Evolutionary conservation across 805 yeast species (phyloP).

Genomic region (Millerozyma miso): DNA sequence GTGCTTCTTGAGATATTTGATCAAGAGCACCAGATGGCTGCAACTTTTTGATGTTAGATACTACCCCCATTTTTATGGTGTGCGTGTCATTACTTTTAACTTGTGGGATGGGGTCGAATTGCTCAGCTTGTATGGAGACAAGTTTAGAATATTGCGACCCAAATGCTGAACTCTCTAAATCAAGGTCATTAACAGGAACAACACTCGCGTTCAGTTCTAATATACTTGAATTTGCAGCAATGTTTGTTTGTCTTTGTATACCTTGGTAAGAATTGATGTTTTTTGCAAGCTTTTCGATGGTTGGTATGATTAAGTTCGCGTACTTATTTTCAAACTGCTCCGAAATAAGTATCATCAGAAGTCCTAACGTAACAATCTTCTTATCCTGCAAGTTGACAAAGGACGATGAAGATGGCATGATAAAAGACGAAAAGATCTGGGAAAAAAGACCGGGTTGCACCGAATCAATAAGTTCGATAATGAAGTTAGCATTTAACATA

Average conservation of each 20-base stretch:
- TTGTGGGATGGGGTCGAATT: constrained; percentile 67
- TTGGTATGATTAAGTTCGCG: constrained; percentile 19
- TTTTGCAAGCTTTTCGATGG: constrained; percentile 30
- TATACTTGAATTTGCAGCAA: constrained; percentile 4
- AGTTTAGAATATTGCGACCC: constrained; percentile 83
- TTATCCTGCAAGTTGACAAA: constrained; percentile 52
- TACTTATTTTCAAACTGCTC: constrained; percentile 18
- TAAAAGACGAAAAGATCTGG: constrained; percentile 44
- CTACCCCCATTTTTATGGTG: constrained; percentile 23
- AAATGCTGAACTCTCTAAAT: constrained; percentile 66
- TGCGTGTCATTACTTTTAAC: constrained; percentile 36
- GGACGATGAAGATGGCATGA: constrained; percentile 49
- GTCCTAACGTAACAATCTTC: constrained; percentile 50
- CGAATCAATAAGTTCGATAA: constrained; percentile 61
- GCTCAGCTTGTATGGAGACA: constrained; percentile 53
- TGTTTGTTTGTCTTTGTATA: constrained; percentile 13
- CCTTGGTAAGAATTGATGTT: constrained; percentile 27
- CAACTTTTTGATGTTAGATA: constrained; percentile 24
- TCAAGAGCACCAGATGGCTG: constrained; percentile 19
- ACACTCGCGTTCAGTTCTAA: constrained; percentile 12
- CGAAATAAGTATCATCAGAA: constrained; percentile 38
- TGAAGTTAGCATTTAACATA: constrained; percentile 42
- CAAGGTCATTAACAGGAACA: constrained; percentile 43
- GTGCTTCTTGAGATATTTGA: constrained; percentile 21
- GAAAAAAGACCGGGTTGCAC: constrained; percentile 62